Conservation (phyloP, 2,329 filamentous ascomycete species). For the Cytospora schulzeri region DNA sequence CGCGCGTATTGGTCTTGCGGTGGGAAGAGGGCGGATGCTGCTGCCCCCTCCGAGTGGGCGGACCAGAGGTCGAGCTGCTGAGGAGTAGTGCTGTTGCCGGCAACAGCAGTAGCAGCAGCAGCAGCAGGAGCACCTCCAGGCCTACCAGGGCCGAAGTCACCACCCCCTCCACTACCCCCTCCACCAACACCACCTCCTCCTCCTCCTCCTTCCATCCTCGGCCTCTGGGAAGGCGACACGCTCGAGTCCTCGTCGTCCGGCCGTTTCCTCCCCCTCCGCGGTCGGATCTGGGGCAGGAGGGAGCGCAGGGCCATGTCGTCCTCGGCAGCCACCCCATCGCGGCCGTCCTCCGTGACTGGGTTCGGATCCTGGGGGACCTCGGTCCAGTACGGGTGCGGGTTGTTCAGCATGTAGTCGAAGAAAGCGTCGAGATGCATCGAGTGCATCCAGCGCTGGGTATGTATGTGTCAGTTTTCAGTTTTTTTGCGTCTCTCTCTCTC, state of each 20-base stretch:
- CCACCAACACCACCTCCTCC: no score
- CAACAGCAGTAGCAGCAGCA: no score
- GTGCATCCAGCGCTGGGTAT: constrained; percentile 95
- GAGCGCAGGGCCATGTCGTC: constrained; percentile 88
- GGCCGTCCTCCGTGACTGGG: constrained; percentile 63
- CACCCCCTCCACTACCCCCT: no score
- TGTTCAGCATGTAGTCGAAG: constrained; percentile 84
- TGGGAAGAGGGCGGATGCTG: constrained; percentile 40
- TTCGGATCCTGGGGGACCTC: constrained; percentile 69
- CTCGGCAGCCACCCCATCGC: constrained; percentile 82
- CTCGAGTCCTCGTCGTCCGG: constrained; percentile 61
- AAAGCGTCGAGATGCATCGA: constrained; percentile 95
- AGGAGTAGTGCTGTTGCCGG: constrained; percentile 49
- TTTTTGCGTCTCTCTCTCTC: neutral
- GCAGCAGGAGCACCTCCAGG: no score
- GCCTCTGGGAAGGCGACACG: constrained; percentile 59
- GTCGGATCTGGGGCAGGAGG: constrained; percentile 75
- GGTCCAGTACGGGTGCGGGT: constrained; percentile 77
- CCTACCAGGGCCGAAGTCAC: constrained; percentile 38
- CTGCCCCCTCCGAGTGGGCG: constrained; percentile 47
- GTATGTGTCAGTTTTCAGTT: constrained; percentile 12
- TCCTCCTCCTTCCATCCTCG: constrained; percentile 51
- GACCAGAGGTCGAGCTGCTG: constrained; percentile 54
- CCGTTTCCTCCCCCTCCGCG: constrained; percentile 63
- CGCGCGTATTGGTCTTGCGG: constrained; percentile 40